Percentiles rank a stretch among this genome's conserved stretches.
Evolutionary conservation across 371 early-diverging fungal genomes (phyloP).

Genomic region (Batrachochytrium dendrobatidis): DNA sequence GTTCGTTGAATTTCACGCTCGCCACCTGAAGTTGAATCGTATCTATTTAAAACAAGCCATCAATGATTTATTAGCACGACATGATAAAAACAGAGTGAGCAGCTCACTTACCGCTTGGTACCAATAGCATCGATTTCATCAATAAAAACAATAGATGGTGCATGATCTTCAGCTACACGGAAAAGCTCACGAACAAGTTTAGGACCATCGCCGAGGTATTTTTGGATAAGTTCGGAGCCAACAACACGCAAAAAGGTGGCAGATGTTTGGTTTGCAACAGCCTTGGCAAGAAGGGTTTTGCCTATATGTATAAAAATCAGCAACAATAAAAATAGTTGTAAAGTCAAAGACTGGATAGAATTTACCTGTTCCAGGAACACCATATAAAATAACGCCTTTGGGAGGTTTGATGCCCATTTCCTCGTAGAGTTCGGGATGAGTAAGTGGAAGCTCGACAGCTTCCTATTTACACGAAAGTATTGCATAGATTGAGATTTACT

Average conservation of each 20-base stretch:
- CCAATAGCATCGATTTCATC: conserved; percentile 99
- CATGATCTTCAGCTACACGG: conserved; percentile 98
- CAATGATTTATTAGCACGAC: neutral
- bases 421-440: conserved; percentile 99
- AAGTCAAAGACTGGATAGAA: conserved; percentile 12
- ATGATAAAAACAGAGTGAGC: neutral
- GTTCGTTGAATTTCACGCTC: conserved; percentile 97
- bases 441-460: conserved; percentile 98
- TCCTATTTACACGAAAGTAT: conserved; percentile 15
- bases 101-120: conserved; percentile 17
- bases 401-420: conserved; percentile 99
- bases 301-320: conserved; percentile 28
- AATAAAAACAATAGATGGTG: conserved; percentile 99
- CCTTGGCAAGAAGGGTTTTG: conserved; percentile 98
- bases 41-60: neutral
- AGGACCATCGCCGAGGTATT: conserved; percentile 99
- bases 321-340: neutral
- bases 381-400: conserved; percentile 97
- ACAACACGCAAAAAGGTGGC: conserved; percentile 99
- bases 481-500: neutral
- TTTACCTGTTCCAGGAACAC: conserved; percentile 97
- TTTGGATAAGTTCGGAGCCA: conserved; percentile 99
- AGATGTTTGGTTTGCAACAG: conserved; percentile 99
- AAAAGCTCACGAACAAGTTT: conserved; percentile 99
- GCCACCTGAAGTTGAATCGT: conserved; percentile 45